Conservation (phyloP, 2,329 filamentous ascomycete species). For the Aspergillus pseudoviridinutans region DNA sequence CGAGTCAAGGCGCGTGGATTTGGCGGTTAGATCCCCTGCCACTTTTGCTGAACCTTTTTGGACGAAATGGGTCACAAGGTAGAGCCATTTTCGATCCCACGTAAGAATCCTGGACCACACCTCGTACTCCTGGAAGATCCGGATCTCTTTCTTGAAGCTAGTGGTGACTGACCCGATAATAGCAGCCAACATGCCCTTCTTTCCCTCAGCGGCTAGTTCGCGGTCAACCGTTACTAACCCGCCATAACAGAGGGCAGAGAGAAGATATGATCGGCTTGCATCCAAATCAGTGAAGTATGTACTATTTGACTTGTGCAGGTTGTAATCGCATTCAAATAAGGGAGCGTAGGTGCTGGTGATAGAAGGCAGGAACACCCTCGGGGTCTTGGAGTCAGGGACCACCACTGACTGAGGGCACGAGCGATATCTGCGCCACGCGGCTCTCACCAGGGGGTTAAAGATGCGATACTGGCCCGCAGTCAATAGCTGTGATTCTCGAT, state of each 20-base stretch:
- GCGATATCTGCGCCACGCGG: too few relatives aligned
- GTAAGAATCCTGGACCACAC: slow-evolving; percentile 23
- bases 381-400: too few relatives aligned
- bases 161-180: slow-evolving; percentile 3
- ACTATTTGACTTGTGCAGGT: slow-evolving; percentile 43
- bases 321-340: slow-evolving; percentile 11
- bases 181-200: background rate
- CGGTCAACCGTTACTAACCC: slow-evolving; percentile 15
- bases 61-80: slow-evolving; percentile 28
- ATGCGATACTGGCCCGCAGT: too few relatives aligned
- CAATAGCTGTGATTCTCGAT: too few relatives aligned
- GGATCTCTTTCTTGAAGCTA: slow-evolving; percentile 21
- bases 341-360: background rate
- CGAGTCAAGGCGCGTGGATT: background rate
- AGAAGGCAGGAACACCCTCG: background rate
- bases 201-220: background rate
- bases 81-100: slow-evolving; percentile 32
- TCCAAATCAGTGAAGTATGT: slow-evolving; percentile 57
- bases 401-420: too few relatives aligned
- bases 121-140: slow-evolving; percentile 21
- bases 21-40: too few relatives aligned
- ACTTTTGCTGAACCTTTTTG: background rate
- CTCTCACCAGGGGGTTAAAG: too few relatives aligned
- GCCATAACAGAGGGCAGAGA: background rate
- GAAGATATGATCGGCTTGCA: slow-evolving; percentile 44